These are phyloP conservation scores for Ganoderma multipileum DNA, from an alignment of 1,284 basidiomycete species.

Conservation along the genomic window DNA sequence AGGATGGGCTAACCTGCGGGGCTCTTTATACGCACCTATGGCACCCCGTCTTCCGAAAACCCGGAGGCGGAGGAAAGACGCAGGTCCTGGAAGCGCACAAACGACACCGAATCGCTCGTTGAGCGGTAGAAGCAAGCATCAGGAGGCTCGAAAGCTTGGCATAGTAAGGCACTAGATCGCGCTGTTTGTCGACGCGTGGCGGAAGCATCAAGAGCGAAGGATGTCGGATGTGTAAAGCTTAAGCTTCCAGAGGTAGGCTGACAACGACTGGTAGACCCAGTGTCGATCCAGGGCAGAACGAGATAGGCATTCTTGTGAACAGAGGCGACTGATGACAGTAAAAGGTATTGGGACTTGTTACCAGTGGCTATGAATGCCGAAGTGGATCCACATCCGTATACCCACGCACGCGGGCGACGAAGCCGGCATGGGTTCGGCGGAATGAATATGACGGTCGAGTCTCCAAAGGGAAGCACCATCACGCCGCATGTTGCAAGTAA, in stretches of 20 bases:
- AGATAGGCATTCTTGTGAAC: background rate
- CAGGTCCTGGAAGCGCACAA: background rate
- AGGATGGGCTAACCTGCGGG: background rate
- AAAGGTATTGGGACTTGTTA: background rate
- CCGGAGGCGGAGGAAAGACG: background rate
- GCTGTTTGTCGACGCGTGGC: slow-evolving; percentile 1
- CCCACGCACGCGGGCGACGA: background rate
- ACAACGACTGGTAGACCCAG: background rate
- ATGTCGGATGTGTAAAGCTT: background rate
- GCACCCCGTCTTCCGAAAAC: background rate
- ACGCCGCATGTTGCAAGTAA: background rate
- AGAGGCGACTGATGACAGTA: background rate
- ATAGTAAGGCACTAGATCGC: slow-evolving; percentile 3
- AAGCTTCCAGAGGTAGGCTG: background rate
- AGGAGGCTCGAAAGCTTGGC: background rate
- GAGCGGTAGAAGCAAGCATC: slow-evolving; percentile 11
- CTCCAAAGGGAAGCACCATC: background rate
- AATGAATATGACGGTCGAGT: background rate
- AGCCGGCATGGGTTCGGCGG: background rate
- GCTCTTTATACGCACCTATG: slow-evolving; percentile 3
- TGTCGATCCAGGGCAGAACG: background rate
- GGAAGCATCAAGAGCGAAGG: background rate
- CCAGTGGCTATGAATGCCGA: background rate
- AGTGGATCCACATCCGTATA: background rate
- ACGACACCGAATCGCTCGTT: slow-evolving; percentile 7